Evolutionary conservation across 306 rosid genomes (phyloP), one percentile per base, ranked within the genome.

Genomic region (Abrus pulchellus): DNA sequence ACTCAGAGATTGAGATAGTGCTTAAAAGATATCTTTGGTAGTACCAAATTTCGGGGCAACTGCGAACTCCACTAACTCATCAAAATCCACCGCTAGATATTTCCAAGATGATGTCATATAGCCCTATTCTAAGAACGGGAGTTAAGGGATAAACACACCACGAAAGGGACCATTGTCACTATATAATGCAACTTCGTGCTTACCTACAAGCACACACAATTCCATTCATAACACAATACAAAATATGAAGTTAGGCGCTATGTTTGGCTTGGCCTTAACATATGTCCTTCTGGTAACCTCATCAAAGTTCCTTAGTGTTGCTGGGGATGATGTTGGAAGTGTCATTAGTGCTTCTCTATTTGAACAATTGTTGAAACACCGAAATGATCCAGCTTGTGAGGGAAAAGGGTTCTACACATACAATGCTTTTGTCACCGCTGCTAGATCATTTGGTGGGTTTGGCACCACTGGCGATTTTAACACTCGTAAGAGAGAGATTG

Each of bases 351-450:
- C 52, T 5, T 44, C 50, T 56, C 56, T 66, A 0, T 88, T 85
- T 49, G 13, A 86, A 1, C 55, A 81, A 40, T 13, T 88, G 67
- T 86, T 88, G 3, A 83, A 78, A 34, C 86, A 88, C 83, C 61
- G 85, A 7, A 83, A 86, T 13, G 88, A 88, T 47, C 79, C 6
- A 1, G 74, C 12, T 10, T 88, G 91, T 69, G 83, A 83, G 0
- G 83, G 78, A 7, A 83, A 79, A 6, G 80, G 84, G 0, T 83
- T 88, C 57, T 86, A 78, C 69, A 74, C 69, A 12, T 88, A 86
- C 11, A 79, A 86, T 9, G 89, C 86, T 59, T 88, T 88, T 68
- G 29, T 88, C 34, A 47, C 83, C 0, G 89, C 89, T 0, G 85
- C 86, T 27, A 77, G 60, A 49, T 69, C 89, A 7, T 83, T 81